These are phyloP conservation scores for Pugionium dolabratum DNA, from an alignment of 345 rosid species.

Conservation along the genomic window DNA sequence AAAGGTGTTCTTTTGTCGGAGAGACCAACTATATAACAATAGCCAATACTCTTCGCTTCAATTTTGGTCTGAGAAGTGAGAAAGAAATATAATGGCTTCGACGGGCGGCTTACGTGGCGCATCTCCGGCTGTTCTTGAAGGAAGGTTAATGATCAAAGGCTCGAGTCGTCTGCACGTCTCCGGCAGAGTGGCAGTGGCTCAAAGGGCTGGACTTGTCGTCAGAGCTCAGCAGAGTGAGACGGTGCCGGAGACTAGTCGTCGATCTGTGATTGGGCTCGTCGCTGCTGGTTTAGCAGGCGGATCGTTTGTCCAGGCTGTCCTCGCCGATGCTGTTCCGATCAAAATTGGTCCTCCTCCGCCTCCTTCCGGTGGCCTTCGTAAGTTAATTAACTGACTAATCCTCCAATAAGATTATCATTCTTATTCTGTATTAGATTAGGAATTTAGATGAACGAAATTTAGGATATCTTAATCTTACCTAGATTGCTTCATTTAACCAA, in stretches of 20 bases:
- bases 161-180: constrained; percentile 46
- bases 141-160: constrained; percentile 61
- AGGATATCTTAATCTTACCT: too few species aligned
- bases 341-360: constrained; percentile 87
- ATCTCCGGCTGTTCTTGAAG: constrained; percentile 68
- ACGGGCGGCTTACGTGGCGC: constrained; percentile 68
- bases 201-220: constrained; percentile 47
- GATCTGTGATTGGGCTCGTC: constrained; percentile 69
- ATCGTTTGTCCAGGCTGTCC: constrained; percentile 69
- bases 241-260: constrained; percentile 68
- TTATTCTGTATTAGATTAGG: not conserved
- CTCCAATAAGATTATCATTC: not conserved
- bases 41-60: constrained; percentile 43
- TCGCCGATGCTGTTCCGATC: constrained; percentile 71
- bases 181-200: constrained; percentile 35
- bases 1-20: constrained; percentile 41
- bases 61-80: constrained; percentile 14
- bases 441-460: too few species aligned
- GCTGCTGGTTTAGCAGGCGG: constrained; percentile 71
- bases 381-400: constrained; percentile 37
- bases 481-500: not conserved
- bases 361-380: constrained; percentile 93
- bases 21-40: constrained; percentile 47
- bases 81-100: constrained; percentile 56
- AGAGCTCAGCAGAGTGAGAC: constrained; percentile 58